phyloP scores from a whole-genome alignment of 495 filamentous ascomycete genomes.

The Haplographium delicatum region DNA sequence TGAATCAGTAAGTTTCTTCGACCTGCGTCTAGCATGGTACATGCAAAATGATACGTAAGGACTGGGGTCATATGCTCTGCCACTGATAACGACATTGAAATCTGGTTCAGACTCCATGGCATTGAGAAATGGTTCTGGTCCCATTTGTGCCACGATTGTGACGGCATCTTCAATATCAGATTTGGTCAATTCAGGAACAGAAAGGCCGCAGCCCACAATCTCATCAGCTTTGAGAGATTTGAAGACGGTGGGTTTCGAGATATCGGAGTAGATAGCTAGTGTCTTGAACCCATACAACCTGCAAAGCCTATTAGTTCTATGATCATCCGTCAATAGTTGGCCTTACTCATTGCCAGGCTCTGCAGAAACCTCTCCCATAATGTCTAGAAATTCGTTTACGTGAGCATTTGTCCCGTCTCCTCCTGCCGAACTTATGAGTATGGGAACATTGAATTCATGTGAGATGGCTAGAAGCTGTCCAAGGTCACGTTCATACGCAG shows the following conservation, averaged over 20 bases:
- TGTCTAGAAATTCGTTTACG: slow-evolving; percentile 34
- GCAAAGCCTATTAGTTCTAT: no score
- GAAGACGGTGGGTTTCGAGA: background rate
- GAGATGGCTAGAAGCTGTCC: slow-evolving; percentile 27
- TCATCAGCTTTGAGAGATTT: background rate
- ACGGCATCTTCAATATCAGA: slow-evolving; percentile 32
- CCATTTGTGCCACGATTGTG: slow-evolving; percentile 33
- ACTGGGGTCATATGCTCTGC: slow-evolving; percentile 43
- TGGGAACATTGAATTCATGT: slow-evolving; percentile 26
- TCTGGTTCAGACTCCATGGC: slow-evolving; percentile 37
- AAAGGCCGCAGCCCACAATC: slow-evolving; percentile 3
- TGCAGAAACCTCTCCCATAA: slow-evolving; percentile 13
- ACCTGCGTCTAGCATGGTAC: slow-evolving; percentile 20
- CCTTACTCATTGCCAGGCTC: slow-evolving; percentile 16
- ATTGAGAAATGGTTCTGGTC: slow-evolving; percentile 33
- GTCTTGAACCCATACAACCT: no score
- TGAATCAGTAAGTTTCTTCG: no score
- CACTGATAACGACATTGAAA: slow-evolving; percentile 40
- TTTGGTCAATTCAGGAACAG: slow-evolving; percentile 33
- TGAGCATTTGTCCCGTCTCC: slow-evolving; percentile 42
- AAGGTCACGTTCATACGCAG: slow-evolving; percentile 35
- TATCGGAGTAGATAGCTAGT: slow-evolving; percentile 1
- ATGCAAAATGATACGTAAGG: slow-evolving; percentile 41
- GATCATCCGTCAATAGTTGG: no score
- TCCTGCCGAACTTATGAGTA: slow-evolving; percentile 43